A percentile compares a stretch with the other conserved stretches of the same genome.
Evolutionary conservation across 176 grass and related monocot genomes (phyloP).

Genomic region (Oryza longistaminata): DNA sequence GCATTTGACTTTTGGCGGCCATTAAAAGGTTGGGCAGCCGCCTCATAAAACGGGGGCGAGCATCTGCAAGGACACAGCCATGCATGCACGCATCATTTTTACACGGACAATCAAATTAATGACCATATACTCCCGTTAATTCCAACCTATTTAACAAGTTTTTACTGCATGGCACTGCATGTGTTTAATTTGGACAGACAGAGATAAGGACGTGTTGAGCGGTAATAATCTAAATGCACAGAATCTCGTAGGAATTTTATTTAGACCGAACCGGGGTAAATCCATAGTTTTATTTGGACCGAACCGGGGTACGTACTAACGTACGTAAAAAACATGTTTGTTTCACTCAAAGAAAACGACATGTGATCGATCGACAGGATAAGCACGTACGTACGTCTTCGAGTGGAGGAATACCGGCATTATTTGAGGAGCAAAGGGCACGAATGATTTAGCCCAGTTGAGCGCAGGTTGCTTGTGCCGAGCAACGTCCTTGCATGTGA

Average conservation of each 20-base stretch:
- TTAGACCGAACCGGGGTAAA: background rate
- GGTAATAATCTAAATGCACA: background rate
- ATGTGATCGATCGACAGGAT: background rate
- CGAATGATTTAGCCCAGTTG: constrained; percentile 41
- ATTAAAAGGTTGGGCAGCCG: constrained; percentile 46
- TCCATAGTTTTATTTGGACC: background rate
- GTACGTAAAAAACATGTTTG: background rate
- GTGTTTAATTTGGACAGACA: background rate
- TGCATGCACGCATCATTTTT: constrained; percentile 23
- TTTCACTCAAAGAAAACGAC: background rate
- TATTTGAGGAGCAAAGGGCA: constrained; percentile 29
- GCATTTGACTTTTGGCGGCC: constrained; percentile 52
- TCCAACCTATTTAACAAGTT: background rate
- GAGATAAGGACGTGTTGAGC: background rate
- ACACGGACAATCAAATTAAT: constrained; percentile 31
- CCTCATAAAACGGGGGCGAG: constrained; percentile 52
- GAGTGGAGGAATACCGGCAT: background rate
- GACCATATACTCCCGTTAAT: background rate
- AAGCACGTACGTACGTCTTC: background rate
- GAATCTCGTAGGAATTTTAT: background rate
- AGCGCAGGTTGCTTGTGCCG: constrained; percentile 36
- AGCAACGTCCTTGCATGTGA: constrained; percentile 46
- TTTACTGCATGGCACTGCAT: background rate
- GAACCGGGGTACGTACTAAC: background rate
- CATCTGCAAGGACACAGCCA: background rate